A percentile compares a stretch with the other conserved stretches of the same genome.
Evolutionary conservation across 176 grass and related monocot genomes (phyloP).

Genomic region (Triticum urartu): DNA sequence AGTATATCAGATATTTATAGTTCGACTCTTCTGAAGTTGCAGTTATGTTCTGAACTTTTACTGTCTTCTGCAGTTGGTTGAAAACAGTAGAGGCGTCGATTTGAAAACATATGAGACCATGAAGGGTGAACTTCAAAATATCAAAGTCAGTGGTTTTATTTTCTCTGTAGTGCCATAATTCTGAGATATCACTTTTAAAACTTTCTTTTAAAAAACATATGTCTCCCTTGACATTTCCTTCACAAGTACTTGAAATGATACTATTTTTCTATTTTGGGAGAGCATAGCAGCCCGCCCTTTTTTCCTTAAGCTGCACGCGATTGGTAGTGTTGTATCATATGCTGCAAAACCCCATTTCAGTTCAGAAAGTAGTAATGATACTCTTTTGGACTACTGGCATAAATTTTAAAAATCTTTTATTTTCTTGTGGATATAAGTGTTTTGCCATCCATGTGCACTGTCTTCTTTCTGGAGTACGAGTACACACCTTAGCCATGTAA

Average conservation of each 20-base stretch:
- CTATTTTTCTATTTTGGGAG: background rate
- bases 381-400: background rate
- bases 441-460: background rate
- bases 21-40: background rate
- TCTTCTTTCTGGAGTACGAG: background rate
- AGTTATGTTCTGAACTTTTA: constrained; percentile 6
- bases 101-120: constrained; percentile 65
- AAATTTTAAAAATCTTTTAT: background rate
- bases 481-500: background rate
- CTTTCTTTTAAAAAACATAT: background rate
- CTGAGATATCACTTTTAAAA: background rate
- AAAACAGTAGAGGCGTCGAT: constrained; percentile 75
- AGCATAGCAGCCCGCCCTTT: background rate
- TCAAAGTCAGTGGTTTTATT: constrained; percentile 57
- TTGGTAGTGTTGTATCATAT: background rate
- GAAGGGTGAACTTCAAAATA: constrained; percentile 78
- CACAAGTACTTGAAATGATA: background rate
- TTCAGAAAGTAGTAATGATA: background rate
- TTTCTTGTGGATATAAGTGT: background rate
- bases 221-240: background rate
- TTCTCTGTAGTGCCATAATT: constrained; percentile 1
- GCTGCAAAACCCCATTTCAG: background rate
- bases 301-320: background rate
- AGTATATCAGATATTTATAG: background rate
- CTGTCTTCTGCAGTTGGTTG: constrained; percentile 65